phyloP scores from a whole-genome alignment of 225 moss, liverwort and hornwort genomes.

The Pseudisothecium myosuroides region DNA sequence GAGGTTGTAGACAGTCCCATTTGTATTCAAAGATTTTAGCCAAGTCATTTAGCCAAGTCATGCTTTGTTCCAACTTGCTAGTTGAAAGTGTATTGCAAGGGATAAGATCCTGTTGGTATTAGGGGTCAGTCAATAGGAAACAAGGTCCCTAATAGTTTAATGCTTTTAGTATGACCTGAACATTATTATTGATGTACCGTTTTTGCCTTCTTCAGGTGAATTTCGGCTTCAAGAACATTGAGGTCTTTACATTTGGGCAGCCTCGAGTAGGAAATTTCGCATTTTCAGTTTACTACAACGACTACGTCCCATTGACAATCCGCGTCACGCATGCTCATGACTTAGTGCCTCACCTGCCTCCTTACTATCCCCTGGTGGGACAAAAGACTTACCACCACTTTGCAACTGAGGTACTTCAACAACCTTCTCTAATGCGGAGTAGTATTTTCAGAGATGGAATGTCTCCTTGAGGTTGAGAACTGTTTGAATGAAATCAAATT shows the following conservation, averaged over 20 bases:
- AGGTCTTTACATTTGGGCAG: conserved; percentile 86
- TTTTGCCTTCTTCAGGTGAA: conserved; percentile 34
- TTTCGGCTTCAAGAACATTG: conserved; percentile 39
- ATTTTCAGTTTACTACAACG: conserved; percentile 52
- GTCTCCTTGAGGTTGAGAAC: background rate
- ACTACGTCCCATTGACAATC: conserved; percentile 52
- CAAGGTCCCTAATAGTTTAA: background rate
- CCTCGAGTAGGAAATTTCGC: conserved; percentile 79
- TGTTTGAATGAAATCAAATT: background rate
- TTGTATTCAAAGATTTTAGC: background rate
- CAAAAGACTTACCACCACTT: conserved; percentile 90
- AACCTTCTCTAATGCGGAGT: background rate
- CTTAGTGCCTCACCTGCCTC: conserved; percentile 90
- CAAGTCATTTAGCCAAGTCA: background rate
- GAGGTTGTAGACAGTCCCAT: background rate
- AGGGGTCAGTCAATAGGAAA: background rate
- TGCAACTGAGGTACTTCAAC: conserved; percentile 61
- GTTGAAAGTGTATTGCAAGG: background rate
- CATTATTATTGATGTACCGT: background rate
- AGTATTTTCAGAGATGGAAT: background rate
- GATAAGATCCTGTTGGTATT: background rate
- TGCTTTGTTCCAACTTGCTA: background rate
- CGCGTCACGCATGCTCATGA: conserved; percentile 87
- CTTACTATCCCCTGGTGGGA: conserved; percentile 52
- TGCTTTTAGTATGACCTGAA: background rate